Base-by-base conservation (phyloP, 2,329 filamentous ascomycete genomes). In the Zymoseptoria crescenta region DNA sequence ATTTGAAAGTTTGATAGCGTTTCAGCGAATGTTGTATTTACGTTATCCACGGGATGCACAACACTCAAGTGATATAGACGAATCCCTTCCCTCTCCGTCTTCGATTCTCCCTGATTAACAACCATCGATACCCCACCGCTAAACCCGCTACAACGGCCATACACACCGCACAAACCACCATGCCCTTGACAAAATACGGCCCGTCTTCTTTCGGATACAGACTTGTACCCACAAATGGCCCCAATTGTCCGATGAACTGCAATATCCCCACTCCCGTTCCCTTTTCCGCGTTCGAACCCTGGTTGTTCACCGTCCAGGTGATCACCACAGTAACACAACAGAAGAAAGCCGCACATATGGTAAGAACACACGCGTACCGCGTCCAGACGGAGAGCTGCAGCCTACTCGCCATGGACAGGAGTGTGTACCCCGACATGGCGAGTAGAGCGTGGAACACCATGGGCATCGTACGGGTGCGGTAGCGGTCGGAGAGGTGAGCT, bases 301-400 rank as follows among this genome's bases (percentile, higher is more conserved):
- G 89, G 73, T 96, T 96, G 70, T 96, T 95, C 69, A 96, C 83
- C 41, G 83, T 89, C 91, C 91, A 96, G 1, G 89, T 87, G 58
- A 96, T 88, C 65, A 92, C 87, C 30, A 96, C 80, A 0, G 90
- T 91, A 59, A 96, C 88, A 20, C 90, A 87, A 60, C 83, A 86
- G 78, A 96, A 93, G 74, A 96, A 94, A 3, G 91, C 91, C 0
- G 85, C 77, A 1, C 86, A 83, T 1, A 91, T 90, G 0, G 89
- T 90, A 71, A 87, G 96, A 7, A 96, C 81, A 58, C 86, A 88
- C 5, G 87, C 67, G 69, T 96, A 96, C 19, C 90, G 81, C 45
- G 82, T 62, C 51, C 73, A 45, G 8, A 61, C 57, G 19, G 62
- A 58, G 7, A 67, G 20, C 5, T 67, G 61, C 76, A 69, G 49